These are phyloP conservation scores for Sistotremastrum niveocremeum DNA, from an alignment of 768 basidiomycete species.

Conservation along the genomic window DNA sequence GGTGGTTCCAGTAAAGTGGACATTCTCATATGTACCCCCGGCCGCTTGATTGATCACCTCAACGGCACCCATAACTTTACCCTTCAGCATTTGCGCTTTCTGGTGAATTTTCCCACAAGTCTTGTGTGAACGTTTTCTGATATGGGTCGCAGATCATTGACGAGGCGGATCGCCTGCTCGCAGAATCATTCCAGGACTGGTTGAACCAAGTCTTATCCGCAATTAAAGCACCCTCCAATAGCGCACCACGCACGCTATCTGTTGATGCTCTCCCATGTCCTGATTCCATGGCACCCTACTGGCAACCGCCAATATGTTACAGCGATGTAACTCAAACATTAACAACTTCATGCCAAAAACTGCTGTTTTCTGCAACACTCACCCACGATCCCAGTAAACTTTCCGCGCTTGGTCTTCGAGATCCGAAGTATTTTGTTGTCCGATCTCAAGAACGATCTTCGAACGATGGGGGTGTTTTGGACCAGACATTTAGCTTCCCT, in stretches of 20 bases:
- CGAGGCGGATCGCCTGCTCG: conserved; percentile 91
- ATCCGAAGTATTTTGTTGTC: conserved; percentile 84
- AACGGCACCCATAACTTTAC: conserved; percentile 81
- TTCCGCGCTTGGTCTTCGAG: conserved; percentile 58
- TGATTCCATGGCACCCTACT: neutral
- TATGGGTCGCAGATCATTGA: conserved; percentile 63
- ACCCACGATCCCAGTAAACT: conserved; percentile 92
- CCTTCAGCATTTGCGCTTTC: conserved; percentile 86
- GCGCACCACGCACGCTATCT: neutral
- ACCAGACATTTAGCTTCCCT: conserved; percentile 75
- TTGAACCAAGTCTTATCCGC: conserved; percentile 71
- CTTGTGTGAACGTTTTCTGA: neutral
- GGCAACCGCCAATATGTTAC: conserved; percentile 3
- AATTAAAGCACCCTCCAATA: conserved; percentile 31
- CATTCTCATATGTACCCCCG: conserved; percentile 91
- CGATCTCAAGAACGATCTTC: conserved; percentile 28
- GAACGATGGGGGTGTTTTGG: conserved; percentile 26
- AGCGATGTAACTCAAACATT: conserved; percentile 1
- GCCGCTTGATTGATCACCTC: conserved; percentile 88
- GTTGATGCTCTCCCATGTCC: neutral
- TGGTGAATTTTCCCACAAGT: conserved; percentile 36
- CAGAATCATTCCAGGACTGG: conserved; percentile 96
- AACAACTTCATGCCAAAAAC: conserved; percentile 68
- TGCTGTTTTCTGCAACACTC: conserved; percentile 92
- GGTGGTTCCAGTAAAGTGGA: conserved; percentile 90